Conservation (phyloP, 2,329 filamentous ascomycete species). For the Sordariomycetes sp. region DNA sequence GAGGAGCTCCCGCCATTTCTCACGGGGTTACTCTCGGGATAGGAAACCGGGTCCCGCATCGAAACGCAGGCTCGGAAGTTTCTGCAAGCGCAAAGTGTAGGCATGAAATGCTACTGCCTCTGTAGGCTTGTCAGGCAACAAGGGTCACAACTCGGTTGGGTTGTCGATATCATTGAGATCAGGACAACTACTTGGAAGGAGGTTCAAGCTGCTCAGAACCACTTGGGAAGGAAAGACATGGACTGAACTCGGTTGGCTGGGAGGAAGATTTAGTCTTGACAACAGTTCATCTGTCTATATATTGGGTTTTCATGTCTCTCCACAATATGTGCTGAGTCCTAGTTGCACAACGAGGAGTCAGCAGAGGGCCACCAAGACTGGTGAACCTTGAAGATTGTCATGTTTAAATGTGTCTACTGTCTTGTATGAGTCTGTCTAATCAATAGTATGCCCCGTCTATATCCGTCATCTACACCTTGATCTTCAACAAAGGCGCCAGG, state of each 20-base stretch:
- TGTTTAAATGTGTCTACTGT: too few relatives aligned
- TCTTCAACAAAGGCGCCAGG: conserved; percentile 27
- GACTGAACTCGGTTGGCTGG: too few relatives aligned
- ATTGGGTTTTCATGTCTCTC: too few relatives aligned
- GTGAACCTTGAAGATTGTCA: too few relatives aligned
- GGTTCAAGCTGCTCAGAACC: conserved; percentile 2
- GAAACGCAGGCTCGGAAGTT: conserved; percentile 15
- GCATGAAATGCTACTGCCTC: conserved; percentile 20
- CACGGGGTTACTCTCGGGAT: conserved; percentile 16
- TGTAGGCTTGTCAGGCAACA: conserved; percentile 15
- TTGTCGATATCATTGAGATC: conserved; percentile 13
- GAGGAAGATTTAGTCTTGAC: too few relatives aligned
- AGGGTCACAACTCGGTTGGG: conserved; percentile 13
- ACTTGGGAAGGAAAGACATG: conserved; percentile 16
- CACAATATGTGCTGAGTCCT: too few relatives aligned
- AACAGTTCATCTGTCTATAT: too few relatives aligned
- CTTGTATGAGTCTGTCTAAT: too few relatives aligned
- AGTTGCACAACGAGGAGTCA: too few relatives aligned
- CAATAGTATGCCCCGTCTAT: too few relatives aligned
- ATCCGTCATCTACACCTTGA: conserved; percentile 4
- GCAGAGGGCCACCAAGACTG: too few relatives aligned
- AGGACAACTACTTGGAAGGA: conserved; percentile 17
- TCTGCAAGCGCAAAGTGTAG: conserved; percentile 11
- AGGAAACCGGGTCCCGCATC: conserved; percentile 15
- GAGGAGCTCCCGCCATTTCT: conserved; percentile 45